Evolutionary conservation across 768 basidiomycete genomes (phyloP).

Genomic region (Amanita molliuscula): DNA sequence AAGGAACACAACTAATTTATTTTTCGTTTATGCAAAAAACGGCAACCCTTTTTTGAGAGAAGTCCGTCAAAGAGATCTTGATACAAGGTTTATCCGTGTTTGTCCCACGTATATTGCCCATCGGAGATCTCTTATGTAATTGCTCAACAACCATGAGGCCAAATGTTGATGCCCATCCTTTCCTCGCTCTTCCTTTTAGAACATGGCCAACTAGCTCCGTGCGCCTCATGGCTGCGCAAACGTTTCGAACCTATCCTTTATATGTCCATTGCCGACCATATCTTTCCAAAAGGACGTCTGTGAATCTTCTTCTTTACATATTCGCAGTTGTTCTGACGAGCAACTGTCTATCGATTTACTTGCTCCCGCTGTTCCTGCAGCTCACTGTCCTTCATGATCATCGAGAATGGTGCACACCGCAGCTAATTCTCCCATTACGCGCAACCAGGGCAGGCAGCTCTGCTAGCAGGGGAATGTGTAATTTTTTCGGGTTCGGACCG

Average conservation of each 20-base stretch:
- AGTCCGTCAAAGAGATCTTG: constrained; percentile 1
- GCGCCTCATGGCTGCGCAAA: neutral
- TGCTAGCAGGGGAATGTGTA: neutral
- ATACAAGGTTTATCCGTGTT: neutral
- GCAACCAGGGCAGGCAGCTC: neutral
- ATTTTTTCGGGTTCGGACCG: neutral
- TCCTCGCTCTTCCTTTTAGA: neutral
- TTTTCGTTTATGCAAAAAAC: constrained; percentile 1
- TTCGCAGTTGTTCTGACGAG: neutral
- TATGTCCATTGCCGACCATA: neutral
- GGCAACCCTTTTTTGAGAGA: neutral
- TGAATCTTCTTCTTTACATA: constrained; percentile 3
- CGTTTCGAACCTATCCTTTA: neutral
- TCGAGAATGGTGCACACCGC: neutral
- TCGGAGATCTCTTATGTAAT: constrained; percentile 6
- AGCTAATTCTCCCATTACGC: neutral
- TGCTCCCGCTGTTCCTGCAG: constrained; percentile 1
- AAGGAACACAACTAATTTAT: neutral
- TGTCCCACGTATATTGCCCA: neutral
- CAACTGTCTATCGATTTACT: neutral
- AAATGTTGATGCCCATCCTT: neutral
- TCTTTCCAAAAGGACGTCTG: neutral
- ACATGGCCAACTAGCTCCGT: neutral
- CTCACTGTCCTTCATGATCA: constrained; percentile 2
- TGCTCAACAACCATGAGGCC: neutral